A percentile compares a stretch with the other conserved stretches of the same genome.
These are phyloP conservation scores for Xylaria sp. DNA, from an alignment of 2,329 filamentous ascomycete genomes.

Conservation along the genomic window DNA sequence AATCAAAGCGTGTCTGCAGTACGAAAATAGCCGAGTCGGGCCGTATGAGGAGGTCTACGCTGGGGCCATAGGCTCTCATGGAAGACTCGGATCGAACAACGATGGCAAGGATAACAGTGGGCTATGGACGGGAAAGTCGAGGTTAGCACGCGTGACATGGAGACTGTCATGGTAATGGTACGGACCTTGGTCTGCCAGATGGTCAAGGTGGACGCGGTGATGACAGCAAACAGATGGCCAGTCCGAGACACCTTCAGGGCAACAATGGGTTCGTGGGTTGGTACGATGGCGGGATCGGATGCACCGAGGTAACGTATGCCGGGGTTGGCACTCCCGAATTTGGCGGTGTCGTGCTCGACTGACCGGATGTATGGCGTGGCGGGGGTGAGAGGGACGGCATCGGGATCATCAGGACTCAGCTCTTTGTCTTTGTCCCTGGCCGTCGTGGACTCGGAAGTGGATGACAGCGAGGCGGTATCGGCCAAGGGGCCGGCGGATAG, in stretches of 20 bases:
- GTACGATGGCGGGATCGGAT: constrained; percentile 47
- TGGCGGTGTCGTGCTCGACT: constrained; percentile 59
- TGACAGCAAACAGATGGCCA: constrained; percentile 84
- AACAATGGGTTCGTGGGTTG: constrained; percentile 67
- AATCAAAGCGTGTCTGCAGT: constrained; percentile 83
- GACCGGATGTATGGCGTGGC: constrained; percentile 63
- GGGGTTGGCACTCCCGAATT: constrained; percentile 40
- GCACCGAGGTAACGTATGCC: constrained; percentile 36
- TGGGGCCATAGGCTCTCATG: constrained; percentile 80
- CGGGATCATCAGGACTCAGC: constrained; percentile 37
- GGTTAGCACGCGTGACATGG: constrained; percentile 33
- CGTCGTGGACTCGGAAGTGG: constrained; percentile 32
- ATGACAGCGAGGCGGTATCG: constrained; percentile 43
- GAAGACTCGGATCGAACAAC: constrained; percentile 83
- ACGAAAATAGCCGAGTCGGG: constrained; percentile 93
- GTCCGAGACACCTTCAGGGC: constrained; percentile 78
- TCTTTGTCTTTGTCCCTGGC: constrained; percentile 29
- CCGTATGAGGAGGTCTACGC: constrained; percentile 81
- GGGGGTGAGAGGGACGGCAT: constrained; percentile 44
- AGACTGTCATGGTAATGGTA: constrained; percentile 19
- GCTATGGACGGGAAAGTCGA: constrained; percentile 56
- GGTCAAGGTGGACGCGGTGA: constrained; percentile 84
- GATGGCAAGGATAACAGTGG: constrained; percentile 84
- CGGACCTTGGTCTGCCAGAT: constrained; percentile 94
- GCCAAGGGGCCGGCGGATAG: constrained; percentile 46